Conservation (phyloP, 441 rosid genomes). For the Gossypium gossypioides region DNA sequence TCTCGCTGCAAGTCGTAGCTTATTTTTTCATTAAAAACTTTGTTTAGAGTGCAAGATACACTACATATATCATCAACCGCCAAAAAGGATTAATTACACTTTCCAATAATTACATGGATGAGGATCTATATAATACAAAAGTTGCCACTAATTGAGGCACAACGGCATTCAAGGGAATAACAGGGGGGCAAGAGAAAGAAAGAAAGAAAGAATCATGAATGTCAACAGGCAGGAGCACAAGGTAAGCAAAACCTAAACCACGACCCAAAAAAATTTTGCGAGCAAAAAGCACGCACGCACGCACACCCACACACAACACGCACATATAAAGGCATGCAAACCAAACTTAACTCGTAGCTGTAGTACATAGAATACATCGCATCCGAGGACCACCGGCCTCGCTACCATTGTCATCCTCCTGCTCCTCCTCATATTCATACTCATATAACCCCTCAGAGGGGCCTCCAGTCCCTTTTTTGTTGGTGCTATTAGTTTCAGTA, state of each 20-base stretch:
- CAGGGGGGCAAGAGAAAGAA: not conserved
- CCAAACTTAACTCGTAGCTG: conserved; percentile 40
- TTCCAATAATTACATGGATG: conserved; percentile 12
- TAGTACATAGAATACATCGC: conserved; percentile 91
- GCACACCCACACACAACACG: not conserved
- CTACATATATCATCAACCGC: conserved; percentile 6
- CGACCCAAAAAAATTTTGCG: not conserved
- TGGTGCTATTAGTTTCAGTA: conserved; percentile 36
- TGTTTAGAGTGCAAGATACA: not conserved
- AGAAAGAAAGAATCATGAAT: not conserved
- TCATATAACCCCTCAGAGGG: conserved; percentile 30
- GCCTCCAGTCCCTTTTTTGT: conserved; percentile 29
- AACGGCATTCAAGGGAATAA: not conserved
- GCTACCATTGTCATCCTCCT: conserved; percentile 26
- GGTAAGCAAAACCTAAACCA: not conserved
- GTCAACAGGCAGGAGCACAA: not conserved
- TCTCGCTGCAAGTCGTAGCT: not conserved
- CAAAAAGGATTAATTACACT: conserved; percentile 15
- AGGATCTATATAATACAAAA: not conserved
- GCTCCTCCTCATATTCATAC: conserved; percentile 35
- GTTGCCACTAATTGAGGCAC: not conserved
- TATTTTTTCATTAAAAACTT: not conserved
- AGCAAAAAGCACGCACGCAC: not conserved
- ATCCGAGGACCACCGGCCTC: conserved; percentile 38
- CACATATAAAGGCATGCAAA: not conserved